Conservation (phyloP, 306 rosid species). For the Mucuna pruriens region DNA sequence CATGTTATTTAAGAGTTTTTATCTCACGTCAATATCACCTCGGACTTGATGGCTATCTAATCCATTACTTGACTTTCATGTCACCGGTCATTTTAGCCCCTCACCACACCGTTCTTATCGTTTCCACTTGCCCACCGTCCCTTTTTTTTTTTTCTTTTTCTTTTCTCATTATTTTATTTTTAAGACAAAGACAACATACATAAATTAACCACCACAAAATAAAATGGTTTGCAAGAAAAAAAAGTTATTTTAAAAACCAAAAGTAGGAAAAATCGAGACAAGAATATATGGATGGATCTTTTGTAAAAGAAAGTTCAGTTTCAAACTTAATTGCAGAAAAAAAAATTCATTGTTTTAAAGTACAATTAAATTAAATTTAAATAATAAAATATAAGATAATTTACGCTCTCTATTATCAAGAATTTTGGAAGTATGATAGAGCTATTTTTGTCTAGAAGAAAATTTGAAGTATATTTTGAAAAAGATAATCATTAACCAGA, state of each 20-base stretch:
- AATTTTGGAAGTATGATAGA: no score
- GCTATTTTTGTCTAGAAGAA: no score
- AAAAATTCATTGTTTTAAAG: no score
- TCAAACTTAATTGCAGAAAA: no score
- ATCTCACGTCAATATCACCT: background rate
- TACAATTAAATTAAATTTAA: no score
- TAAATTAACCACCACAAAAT: background rate
- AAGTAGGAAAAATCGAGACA: no score
- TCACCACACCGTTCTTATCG: slow-evolving; percentile 37
- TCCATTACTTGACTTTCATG: slow-evolving; percentile 39
- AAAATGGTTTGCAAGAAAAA: background rate
- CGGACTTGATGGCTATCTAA: slow-evolving; percentile 26
- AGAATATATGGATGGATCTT: background rate
- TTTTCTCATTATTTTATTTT: background rate
- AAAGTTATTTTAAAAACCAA: background rate
- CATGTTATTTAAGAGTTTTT: background rate
- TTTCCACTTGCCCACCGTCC: background rate
- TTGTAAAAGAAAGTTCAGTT: background rate
- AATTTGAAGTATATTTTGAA: no score
- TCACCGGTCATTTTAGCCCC: slow-evolving; percentile 25
- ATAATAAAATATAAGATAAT: no score
- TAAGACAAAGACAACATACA: background rate
- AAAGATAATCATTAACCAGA: no score
- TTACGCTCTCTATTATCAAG: no score
- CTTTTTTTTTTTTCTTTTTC: background rate